Evolutionary conservation across 495 filamentous ascomycete species (phyloP).

Genomic region (Aspergillus campestris): DNA sequence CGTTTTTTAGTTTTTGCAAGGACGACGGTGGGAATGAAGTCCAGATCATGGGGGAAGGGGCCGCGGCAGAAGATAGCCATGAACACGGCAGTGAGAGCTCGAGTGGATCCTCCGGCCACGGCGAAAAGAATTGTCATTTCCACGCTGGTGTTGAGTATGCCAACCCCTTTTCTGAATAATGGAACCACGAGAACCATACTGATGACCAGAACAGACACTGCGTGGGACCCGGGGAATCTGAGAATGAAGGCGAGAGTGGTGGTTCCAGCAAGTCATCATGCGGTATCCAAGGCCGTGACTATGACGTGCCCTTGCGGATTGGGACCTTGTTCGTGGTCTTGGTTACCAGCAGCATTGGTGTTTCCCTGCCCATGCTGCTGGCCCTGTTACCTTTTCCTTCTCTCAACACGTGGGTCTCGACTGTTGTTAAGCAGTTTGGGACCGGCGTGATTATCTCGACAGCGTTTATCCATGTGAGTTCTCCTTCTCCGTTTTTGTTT

Average conservation of each 20-base stretch:
- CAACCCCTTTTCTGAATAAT: not conserved
- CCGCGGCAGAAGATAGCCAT: conserved; percentile 7
- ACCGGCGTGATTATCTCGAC: conserved; percentile 67
- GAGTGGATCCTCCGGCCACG: conserved; percentile 7
- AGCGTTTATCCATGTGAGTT: conserved; percentile 56
- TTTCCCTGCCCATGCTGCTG: conserved; percentile 34
- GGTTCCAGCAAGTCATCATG: conserved; percentile 24
- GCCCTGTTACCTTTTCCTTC: conserved; percentile 20
- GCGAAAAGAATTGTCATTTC: conserved; percentile 46
- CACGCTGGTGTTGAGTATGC: conserved; percentile 57
- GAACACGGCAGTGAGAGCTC: not conserved
- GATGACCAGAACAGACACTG: conserved; percentile 34
- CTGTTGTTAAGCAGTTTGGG: conserved; percentile 57
- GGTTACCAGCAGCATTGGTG: conserved; percentile 37
- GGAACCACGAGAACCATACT: conserved; percentile 3
- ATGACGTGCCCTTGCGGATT: conserved; percentile 51
- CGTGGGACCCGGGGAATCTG: conserved; percentile 28
- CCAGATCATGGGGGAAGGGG: conserved; percentile 23
- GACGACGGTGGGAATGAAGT: conserved; percentile 41
- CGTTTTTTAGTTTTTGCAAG: conserved; percentile 34
- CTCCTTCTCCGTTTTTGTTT: no score
- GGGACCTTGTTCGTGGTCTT: conserved; percentile 55
- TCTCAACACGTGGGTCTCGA: conserved; percentile 38
- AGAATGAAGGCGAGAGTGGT: conserved; percentile 1
- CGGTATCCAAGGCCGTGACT: conserved; percentile 38